Evolutionary conservation across 2,329 filamentous ascomycete genomes (phyloP), one percentile per base, ranked within the genome.

Genomic region (Cytospora schulzeri): DNA sequence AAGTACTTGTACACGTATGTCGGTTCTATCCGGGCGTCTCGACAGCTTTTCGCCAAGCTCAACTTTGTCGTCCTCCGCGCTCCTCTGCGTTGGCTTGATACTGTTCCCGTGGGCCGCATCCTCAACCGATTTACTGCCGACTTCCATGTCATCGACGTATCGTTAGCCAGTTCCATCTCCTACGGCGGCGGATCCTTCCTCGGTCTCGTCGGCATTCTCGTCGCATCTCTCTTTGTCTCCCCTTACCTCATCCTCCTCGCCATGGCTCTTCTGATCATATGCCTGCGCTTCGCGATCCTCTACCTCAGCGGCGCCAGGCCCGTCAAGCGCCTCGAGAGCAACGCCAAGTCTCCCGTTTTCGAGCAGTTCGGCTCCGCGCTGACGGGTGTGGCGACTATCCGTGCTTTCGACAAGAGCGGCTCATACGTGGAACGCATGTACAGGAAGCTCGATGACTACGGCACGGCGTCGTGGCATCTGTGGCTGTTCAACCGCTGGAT

Each of bases 401-500:
- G 91, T 15, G 89, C 89, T 0, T 94, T 91, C 69, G 86, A 87
- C 68, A 92, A 91, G 77, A 78, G 81, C 0, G 80, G 86, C 24
- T 81, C 82, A 1, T 94, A 92, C 68, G 79, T 91, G 54, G 80
- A 87, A 14, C 83, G 86, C 62, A 93, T 94, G 88, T 88, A 89
- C 72, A 73, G 75, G 56, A 85, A 84, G 69, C 85, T 94, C 22
- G 91, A 94, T 72, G 81, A 83, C 48, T 91, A 90, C 77, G 82
- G 83, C 33, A 82, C 84, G 11, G 83, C 89, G 0, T 87, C 84
- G 33, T 90, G 86, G 80, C 84, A 91, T 70, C 77, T 90, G 59
- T 90, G 86, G 84, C 80, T 91, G 1, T 89, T 91, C 73, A 91
- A 91, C 72, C 83, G 90, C 35, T 94, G 91, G 91, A 85, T 94